Evolutionary conservation across 352 stramenopile species (phyloP), one percentile per base, ranked within the genome.

Genomic region (Pythium oligandrum): DNA sequence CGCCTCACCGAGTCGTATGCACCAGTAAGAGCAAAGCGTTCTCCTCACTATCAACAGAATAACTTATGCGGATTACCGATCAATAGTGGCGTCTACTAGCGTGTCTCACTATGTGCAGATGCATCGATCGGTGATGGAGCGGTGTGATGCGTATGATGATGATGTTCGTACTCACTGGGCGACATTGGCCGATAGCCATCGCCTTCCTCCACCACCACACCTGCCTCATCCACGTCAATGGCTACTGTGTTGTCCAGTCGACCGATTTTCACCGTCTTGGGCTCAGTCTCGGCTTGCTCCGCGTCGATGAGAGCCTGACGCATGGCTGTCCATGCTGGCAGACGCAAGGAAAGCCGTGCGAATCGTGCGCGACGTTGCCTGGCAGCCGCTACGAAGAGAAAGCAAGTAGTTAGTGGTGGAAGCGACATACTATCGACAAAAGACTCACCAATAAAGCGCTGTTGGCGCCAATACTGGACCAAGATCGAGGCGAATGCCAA

Each of bases 1-100:
- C 6, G 48, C 70, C 36, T 82, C 72, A 40, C 72, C 72, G 2
- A 73, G 57, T 37, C 55, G 61, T 6, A 68, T 84, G 77, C 53
- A 67, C 39, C 45, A 66, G 47, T 51, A 64, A 64, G 42, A 66
- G 51, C 30, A 61, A 55, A 8, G 61, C 45, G 48, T n/a, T 17
- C 43, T 11, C 43, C 9, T 48, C 43, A 11, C 17, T 30, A 48
- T 48, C 43, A 48, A 31, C 43, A 11, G 43, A 30, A 11, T 48
- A 11, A 11, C 9, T 48, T 30, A 30, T 11, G 17, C 9, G 43
- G 43, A 48, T 30, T 48, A 6, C 68, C 61, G 8, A 68, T 68
- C 33, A 36, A 3, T 51, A 50, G 54, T 46, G 37, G 40, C 1
- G 17, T 56, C 54, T 51, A 46, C 30, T 26, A 46, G 9, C 43